Percentiles rank a stretch among this genome's conserved stretches.
Evolutionary conservation across 768 basidiomycete species (phyloP).

Genomic region (Boletus subcaerulescens): DNA sequence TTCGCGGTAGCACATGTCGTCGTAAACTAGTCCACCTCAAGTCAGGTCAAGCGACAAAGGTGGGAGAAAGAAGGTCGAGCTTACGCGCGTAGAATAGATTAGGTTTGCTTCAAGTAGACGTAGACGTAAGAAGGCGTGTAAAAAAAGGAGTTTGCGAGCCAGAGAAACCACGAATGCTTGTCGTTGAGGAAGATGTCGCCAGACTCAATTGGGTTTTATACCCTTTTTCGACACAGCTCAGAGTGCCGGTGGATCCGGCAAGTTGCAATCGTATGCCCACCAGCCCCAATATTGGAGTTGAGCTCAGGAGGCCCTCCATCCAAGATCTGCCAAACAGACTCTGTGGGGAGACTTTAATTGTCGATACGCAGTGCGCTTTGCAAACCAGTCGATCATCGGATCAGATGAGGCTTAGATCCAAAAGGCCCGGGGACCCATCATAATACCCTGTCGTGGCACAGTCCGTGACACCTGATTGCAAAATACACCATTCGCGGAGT

Average conservation of each 20-base stretch:
- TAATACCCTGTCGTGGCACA: not conserved
- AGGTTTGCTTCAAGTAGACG: constrained; percentile 8
- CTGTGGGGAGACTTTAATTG: constrained; percentile 2
- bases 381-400: constrained; percentile 1
- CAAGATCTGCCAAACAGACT: constrained; percentile 1
- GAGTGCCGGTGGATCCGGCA: not conserved
- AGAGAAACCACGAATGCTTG: not conserved
- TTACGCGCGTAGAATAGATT: constrained; percentile 25
- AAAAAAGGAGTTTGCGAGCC: not conserved
- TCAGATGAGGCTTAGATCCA: constrained; percentile 1
- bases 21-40: not conserved
- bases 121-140: not conserved
- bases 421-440: not conserved
- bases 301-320: not conserved
- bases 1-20: constrained; percentile 44
- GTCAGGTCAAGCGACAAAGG: constrained; percentile 10
- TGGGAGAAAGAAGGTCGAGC: not conserved
- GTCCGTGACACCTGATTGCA: not conserved
- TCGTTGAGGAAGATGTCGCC: not conserved
- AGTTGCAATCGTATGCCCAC: not conserved
- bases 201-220: not conserved
- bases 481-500: constrained; percentile 2
- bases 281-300: not conserved
- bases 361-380: not conserved
- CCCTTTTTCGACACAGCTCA: not conserved